Evolutionary conservation across 805 yeast species (phyloP).

Genomic region (Metschnikowia kunwiensis): DNA sequence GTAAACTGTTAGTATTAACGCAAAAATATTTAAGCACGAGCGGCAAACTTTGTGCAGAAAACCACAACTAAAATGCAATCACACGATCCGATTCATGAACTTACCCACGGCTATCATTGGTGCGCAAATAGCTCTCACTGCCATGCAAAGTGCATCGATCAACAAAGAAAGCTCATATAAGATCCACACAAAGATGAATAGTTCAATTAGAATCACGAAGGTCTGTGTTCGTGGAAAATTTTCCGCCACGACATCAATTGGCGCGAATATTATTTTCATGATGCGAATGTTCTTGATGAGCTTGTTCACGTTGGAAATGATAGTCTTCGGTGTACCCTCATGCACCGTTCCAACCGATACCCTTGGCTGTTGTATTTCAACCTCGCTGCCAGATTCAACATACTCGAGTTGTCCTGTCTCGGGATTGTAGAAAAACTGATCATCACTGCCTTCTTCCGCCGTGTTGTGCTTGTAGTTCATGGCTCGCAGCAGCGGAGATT

Average conservation of each 20-base stretch:
- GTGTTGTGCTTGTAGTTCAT: too few species aligned
- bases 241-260: constrained; percentile 38
- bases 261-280: constrained; percentile 38
- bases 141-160: constrained; percentile 44
- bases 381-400: too few species aligned
- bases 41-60: too few species aligned
- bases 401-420: too few species aligned
- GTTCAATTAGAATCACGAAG: constrained; percentile 37
- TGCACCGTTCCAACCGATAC: too few species aligned
- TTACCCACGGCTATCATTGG: constrained; percentile 46
- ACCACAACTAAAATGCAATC: too few species aligned
- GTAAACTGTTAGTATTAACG: too few species aligned
- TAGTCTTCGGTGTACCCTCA: constrained; percentile 8
- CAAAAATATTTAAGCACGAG: too few species aligned
- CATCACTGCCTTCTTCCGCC: too few species aligned
- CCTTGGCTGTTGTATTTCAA: too few species aligned
- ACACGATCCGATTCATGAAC: constrained; percentile 42
- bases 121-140: constrained; percentile 44
- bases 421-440: too few species aligned
- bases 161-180: constrained; percentile 40
- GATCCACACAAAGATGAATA: constrained; percentile 40
- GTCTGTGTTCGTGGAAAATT: constrained; percentile 38
- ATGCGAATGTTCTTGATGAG: constrained; percentile 34
- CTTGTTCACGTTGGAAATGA: constrained; percentile 26
- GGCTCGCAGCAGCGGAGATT: too few species aligned